Base-by-base conservation (phyloP, 2,329 filamentous ascomycete species). In the Cryphonectria radicalis region DNA sequence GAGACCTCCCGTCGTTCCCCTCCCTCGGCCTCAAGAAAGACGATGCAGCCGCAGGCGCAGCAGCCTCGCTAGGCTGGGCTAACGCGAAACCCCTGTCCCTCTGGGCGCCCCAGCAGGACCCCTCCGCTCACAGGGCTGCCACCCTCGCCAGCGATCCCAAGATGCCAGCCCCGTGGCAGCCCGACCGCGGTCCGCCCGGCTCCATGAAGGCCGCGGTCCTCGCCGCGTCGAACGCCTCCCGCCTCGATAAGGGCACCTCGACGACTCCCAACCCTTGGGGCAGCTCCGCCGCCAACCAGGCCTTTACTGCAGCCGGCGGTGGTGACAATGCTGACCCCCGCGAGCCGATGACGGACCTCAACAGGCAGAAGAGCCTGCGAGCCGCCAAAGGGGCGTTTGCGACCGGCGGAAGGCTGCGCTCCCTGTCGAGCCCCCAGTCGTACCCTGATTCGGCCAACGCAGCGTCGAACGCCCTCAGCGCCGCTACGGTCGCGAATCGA, bases 311-410 rank as follows among this genome's bases (percentile, higher is more conserved):
- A 5, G 67, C 67, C 13, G 66, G 28, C 22, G 46, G 32, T 22
- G 66, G 65, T 46, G 63, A 60, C 1, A 85, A 76, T 82, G 82
- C 73, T 83, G 82, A 50, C 82, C 84, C 74, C 84, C 81, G 28
- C 81, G 63, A 53, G n/a, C 50, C 64, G 6, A 55, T 67, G 80
- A 76, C 76, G 25, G 74, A 78, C 13, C 80, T 90, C 37, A 86
- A 87, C 62, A 86, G 85, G 50, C 87, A 88, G 73, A 90, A 89
- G 72, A 94, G 94, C 1, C 84, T 95, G 63, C 83, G 88, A 50
- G 94, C 94, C 59, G 94, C 94, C 17, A 92, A 91, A 66, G 93
- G 90, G 40, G 93, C 93, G n/a, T 90, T 94, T 82, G 84, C 88
- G 40, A 85, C 82, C 40, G 83, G 81, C 63, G 65, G 55, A 28